phyloP scores from a whole-genome alignment of 495 filamentous ascomycete species.

The Chaetomidium leptoderma region DNA sequence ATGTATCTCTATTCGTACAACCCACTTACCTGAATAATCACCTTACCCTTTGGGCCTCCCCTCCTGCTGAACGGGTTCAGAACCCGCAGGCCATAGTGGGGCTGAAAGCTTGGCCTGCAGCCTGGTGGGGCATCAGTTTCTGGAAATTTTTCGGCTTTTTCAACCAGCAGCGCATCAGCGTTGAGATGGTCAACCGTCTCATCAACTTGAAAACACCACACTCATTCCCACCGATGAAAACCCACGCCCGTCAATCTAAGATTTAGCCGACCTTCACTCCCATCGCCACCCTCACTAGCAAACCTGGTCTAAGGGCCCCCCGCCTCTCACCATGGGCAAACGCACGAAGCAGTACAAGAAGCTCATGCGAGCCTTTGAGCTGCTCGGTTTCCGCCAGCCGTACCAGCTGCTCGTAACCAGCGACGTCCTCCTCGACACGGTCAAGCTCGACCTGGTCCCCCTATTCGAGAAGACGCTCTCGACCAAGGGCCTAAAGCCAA shows the following conservation, averaged over 20 bases:
- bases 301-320: not conserved
- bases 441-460: conserved; percentile 71
- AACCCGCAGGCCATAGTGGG: conserved; percentile 3
- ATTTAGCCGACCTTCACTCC: not conserved
- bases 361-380: conserved; percentile 77
- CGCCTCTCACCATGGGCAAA: conserved; percentile 55
- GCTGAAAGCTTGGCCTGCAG: conserved; percentile 16
- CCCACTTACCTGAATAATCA: too few species aligned
- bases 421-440: conserved; percentile 33
- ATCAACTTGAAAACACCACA: not conserved
- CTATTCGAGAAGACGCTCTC: conserved; percentile 59
- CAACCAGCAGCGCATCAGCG: not conserved
- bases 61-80: not conserved
- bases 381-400: conserved; percentile 71
- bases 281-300: not conserved
- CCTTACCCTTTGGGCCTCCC: not conserved
- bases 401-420: conserved; percentile 72
- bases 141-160: conserved; percentile 24
- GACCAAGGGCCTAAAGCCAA: conserved; percentile 74
- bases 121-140: conserved; percentile 11
- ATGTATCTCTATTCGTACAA: too few species aligned
- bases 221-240: not conserved
- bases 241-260: not conserved
- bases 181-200: not conserved
- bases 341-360: conserved; percentile 93